Conservation (phyloP, 129 eudicot species). For the Helianthus annuus region HanXRQr2.0-SUNRISE NC_035435.2:132542256-132542755, state of each 20-base stretch:
- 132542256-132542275: neutral
- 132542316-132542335: neutral
- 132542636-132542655: too few species aligned
- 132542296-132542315: slow-evolving; percentile 3
- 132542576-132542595: too few species aligned
- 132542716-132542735: too few species aligned
- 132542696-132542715: too few species aligned
- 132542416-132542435: neutral
- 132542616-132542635: too few species aligned
- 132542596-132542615: too few species aligned
- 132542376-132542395: neutral
- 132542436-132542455: neutral
- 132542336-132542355: slow-evolving; percentile 3
- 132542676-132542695: too few species aligned
- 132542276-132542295: slow-evolving; percentile 6
- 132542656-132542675: too few species aligned
- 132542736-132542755: too few species aligned
- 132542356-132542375: neutral
- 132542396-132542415: neutral
- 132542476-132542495: neutral
- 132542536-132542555: neutral
- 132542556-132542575: neutral
- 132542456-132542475: neutral
- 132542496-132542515: neutral
- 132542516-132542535: neutral